These are phyloP conservation scores for Neurospora sp. DNA, from an alignment of 495 filamentous ascomycete species.

Conservation along the genomic window DNA sequence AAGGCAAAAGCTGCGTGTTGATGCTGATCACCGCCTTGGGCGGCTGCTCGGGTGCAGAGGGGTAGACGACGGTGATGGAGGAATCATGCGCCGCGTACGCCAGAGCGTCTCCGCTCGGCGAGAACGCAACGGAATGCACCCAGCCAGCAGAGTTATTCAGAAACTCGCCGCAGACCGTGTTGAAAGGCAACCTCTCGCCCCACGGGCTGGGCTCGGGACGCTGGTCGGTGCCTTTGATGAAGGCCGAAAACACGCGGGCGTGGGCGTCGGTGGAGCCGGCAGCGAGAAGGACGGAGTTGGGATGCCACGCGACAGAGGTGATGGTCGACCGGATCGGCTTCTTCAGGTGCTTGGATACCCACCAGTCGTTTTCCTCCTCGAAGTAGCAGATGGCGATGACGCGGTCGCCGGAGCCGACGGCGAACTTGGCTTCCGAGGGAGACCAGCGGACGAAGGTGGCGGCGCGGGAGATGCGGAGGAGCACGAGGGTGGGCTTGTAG, in stretches of 20 bases:
- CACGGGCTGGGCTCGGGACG: constrained; percentile 82
- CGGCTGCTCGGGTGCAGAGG: constrained; percentile 81
- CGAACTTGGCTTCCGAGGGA: constrained; percentile 92
- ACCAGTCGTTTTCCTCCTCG: constrained; percentile 98
- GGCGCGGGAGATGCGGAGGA: constrained; percentile 93
- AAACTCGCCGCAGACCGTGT: constrained; percentile 94
- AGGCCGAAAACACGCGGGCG: constrained; percentile 87
- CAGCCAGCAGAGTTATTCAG: constrained; percentile 92
- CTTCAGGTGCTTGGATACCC: constrained; percentile 98
- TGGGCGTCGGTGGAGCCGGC: constrained; percentile 97
- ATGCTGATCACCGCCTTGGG: constrained; percentile 82
- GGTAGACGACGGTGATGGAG: constrained; percentile 92
- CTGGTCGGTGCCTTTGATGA: constrained; percentile 87
- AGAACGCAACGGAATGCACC: constrained; percentile 87
- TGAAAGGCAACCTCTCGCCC: constrained; percentile 93
- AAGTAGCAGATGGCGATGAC: constrained; percentile 98
- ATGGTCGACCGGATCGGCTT: constrained; percentile 96
- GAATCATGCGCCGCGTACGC: constrained; percentile 92
- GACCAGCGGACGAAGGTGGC: constrained; percentile 98
- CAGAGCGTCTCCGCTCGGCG: constrained; percentile 79
- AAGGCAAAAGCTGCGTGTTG: constrained; percentile 78
- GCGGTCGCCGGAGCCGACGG: constrained; percentile 89
- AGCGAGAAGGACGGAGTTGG: constrained; percentile 88
- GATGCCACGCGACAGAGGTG: constrained; percentile 89
- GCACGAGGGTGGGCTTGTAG: constrained; percentile 94